Base-by-base conservation (phyloP, 2,329 filamentous ascomycete genomes). In the Cladosporium sp. region DNA sequence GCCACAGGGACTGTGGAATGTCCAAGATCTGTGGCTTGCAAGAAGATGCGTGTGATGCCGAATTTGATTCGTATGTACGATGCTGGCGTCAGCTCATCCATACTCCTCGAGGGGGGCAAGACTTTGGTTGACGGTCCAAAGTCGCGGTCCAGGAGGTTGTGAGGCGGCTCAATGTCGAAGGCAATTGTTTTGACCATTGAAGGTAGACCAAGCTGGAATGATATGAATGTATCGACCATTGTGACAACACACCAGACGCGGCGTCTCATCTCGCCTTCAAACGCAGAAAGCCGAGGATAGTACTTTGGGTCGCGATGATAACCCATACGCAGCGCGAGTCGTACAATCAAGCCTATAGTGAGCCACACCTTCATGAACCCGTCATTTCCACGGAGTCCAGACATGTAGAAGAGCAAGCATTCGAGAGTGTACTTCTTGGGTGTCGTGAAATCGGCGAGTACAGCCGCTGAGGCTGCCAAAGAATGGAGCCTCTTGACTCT, bases 181-280 rank as follows among this genome's bases (percentile, higher is more conserved):
- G 80, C 74, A 21, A 76, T 72, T 6, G 78, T 73, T 50, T 77
- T 75, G 14, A 83, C 78, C 77, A 83, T 81, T n/a, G 80, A 80
- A 2, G 82, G 83, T 21, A 84, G 73, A 0, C 82, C 82, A 44
- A 83, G 75, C 64, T 83, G 80, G 50, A 82, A 82, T 0, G 80
- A 82, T 49, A 82, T 75, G 10, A 83, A 67, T 0, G 80, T 73
- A 37, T 84, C 82, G 4, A 83, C 69, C 68, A 81, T 80, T 52
- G 75, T 77, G 1, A 82, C 70, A 0, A 77, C 73, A 7, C 77
- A 73, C 81, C 82, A 84, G 0, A 79, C 69, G 1, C 82, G 74
- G 33, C 80, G 74, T 23, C 82, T 75, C 80, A 84, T 84, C 68
- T 84, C 82, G 2, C 77, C 76, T 0, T 78, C 68, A 40, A 83